Conservation (phyloP, 2,329 filamentous ascomycete species). For the Ceratocystis colombiana region DNA sequence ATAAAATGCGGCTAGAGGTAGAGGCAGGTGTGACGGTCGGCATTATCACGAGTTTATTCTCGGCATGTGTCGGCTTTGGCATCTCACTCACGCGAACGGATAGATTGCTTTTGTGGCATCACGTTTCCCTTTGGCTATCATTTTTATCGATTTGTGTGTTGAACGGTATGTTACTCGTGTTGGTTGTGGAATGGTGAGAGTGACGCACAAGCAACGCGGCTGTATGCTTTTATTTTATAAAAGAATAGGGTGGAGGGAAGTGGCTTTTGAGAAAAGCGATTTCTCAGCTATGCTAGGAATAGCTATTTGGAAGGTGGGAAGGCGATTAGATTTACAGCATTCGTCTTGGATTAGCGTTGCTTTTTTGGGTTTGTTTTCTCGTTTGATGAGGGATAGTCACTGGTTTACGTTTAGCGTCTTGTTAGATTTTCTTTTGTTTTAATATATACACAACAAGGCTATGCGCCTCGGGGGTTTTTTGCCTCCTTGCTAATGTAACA, state of each 20-base stretch:
- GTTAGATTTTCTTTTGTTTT: constrained; percentile 7
- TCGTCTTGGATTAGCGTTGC: constrained; percentile 7
- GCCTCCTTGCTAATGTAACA: neutral
- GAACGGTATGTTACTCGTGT: constrained; percentile 38
- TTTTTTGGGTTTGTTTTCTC: constrained; percentile 7
- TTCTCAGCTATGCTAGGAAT: neutral
- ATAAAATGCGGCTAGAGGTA: constrained; percentile 59
- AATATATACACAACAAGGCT: constrained; percentile 1
- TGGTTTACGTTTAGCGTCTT: neutral
- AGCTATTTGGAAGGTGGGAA: neutral
- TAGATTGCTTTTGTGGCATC: constrained; percentile 36
- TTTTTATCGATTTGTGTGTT: constrained; percentile 36
- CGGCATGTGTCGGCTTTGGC: constrained; percentile 51
- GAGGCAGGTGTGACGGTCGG: constrained; percentile 63
- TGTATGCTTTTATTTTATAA: neutral
- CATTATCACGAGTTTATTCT: constrained; percentile 55
- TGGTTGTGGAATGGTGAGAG: constrained; percentile 33
- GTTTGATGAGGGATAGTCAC: neutral
- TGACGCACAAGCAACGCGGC: neutral
- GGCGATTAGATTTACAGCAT: neutral
- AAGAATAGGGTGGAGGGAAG: neutral
- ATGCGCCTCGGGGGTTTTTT: neutral
- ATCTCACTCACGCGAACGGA: constrained; percentile 46
- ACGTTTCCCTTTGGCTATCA: constrained; percentile 35
- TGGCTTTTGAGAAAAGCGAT: neutral